phyloP scores from a whole-genome alignment of 148 eudicot species.

The Linanthus parryae region DNA sequence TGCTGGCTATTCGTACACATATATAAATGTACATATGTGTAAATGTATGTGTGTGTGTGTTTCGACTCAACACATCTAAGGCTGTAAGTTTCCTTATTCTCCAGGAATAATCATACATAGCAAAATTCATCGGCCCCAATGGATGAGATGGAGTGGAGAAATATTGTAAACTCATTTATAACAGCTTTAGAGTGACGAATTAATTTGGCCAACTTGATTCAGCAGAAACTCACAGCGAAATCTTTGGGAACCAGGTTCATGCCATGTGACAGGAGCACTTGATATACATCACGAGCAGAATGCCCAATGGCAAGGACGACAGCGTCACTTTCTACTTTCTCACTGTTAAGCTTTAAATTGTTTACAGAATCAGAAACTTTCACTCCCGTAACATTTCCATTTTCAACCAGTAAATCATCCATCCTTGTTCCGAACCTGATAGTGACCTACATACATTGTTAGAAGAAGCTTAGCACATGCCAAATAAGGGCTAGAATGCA shows the following conservation, averaged over 20 bases:
- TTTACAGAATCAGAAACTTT: conserved; percentile 60
- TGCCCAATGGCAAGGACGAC: conserved; percentile 95
- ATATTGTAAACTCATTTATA: too few species aligned
- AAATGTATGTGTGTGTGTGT: too few species aligned
- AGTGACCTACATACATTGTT: conserved; percentile 44
- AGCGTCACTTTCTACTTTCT: conserved; percentile 72
- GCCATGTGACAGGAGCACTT: conserved; percentile 84
- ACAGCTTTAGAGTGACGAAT: too few species aligned
- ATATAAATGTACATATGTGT: too few species aligned
- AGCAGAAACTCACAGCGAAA: conserved; percentile 62
- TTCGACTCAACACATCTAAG: too few species aligned
- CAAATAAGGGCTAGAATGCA: background rate
- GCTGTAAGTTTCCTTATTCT: too few species aligned
- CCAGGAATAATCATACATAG: too few species aligned
- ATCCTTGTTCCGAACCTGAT: conserved; percentile 88
- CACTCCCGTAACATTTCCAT: conserved; percentile 54
- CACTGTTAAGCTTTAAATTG: conserved; percentile 21
- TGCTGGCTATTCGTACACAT: too few species aligned
- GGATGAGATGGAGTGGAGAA: too few species aligned
- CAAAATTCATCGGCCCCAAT: too few species aligned
- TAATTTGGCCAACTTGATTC: background rate
- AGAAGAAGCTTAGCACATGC: conserved; percentile 3
- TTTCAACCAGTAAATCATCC: conserved; percentile 81
- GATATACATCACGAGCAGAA: conserved; percentile 93
- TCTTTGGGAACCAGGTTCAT: conserved; percentile 74